Evolutionary conservation across 1,284 basidiomycete genomes (phyloP), one percentile per base, ranked within the genome.

Genomic region (Ceratobasidium sp.): DNA sequence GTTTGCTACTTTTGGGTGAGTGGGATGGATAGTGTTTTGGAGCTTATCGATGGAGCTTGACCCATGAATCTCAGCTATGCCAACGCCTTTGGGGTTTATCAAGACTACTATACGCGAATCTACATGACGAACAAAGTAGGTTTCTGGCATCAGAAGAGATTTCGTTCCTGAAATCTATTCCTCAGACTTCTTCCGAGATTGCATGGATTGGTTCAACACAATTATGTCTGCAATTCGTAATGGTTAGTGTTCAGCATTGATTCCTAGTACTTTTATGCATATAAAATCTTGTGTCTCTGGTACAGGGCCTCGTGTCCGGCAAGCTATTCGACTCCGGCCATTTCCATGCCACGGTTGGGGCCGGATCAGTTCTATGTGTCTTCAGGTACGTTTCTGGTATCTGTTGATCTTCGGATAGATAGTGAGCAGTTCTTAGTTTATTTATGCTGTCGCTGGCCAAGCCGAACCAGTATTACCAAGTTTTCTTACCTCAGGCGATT

Each of bases 401-500:
- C n/a, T 23, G n/a, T 6, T 12, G 5, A 23, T 36, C 21, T 9
- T 39, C 5, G 43, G 32, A n/a, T 21, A 45, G 5, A 30, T 28
- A 23, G 43, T 48, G 23, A 59, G 3, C 1, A 12, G 1, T 6
- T 2, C 45, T 45, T 32, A 71, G 70, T 21, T 77, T 80, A 72
- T 81, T 83, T 79, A 76, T 83, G 76, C 78, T 83, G 43, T 83
- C 82, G 41, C 73, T 83, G 4, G 76, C 78, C 5, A 76, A 81
- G 64, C 75, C 71, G 18, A 75, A 79, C 28, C 77, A 80, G 10
- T 81, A 76, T 48, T 83, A 81, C 76, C 82, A 82, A 73, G 81
- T 80, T 61, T 80, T 83, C 73, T 78, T 84, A 26, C 78, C 77
- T 6, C 83, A 83, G 76, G 85, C 85, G 0, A 71, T 86, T 21